These are phyloP conservation scores for Carallia pectinifolia DNA, from an alignment of 345 rosid species.

Conservation along the genomic window DNA sequence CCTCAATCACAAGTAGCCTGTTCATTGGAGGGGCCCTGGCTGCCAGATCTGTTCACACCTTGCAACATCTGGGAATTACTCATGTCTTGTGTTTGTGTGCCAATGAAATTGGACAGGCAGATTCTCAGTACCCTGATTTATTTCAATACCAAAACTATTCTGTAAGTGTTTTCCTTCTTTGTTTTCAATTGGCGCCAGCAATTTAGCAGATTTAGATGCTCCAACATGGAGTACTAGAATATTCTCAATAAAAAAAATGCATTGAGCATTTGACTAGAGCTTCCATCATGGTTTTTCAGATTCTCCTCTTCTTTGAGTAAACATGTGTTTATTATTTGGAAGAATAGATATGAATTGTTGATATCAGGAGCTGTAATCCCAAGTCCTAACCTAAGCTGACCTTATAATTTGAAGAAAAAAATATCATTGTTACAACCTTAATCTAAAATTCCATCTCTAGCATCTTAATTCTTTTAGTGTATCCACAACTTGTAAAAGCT, in stretches of 20 bases:
- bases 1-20: conserved; percentile 60
- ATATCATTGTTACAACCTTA: too few species aligned
- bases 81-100: conserved; percentile 89
- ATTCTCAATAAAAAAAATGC: not conserved
- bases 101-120: conserved; percentile 96
- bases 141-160: conserved; percentile 82
- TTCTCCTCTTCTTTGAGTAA: not conserved
- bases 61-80: conserved; percentile 76
- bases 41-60: conserved; percentile 79
- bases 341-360: too few species aligned
- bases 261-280: not conserved
- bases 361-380: too few species aligned
- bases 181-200: not conserved
- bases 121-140: conserved; percentile 76
- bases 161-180: conserved; percentile 43
- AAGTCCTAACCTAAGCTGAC: too few species aligned
- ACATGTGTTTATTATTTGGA: too few species aligned
- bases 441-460: too few species aligned
- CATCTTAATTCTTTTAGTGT: too few species aligned
- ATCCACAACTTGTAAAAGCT: too few species aligned
- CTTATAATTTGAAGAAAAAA: too few species aligned
- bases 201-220: not conserved
- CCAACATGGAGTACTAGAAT: not conserved
- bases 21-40: conserved; percentile 94
- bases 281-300: not conserved